phyloP scores from a whole-genome alignment of 768 basidiomycete species.

The Candolleomyces efflorescens region DNA sequence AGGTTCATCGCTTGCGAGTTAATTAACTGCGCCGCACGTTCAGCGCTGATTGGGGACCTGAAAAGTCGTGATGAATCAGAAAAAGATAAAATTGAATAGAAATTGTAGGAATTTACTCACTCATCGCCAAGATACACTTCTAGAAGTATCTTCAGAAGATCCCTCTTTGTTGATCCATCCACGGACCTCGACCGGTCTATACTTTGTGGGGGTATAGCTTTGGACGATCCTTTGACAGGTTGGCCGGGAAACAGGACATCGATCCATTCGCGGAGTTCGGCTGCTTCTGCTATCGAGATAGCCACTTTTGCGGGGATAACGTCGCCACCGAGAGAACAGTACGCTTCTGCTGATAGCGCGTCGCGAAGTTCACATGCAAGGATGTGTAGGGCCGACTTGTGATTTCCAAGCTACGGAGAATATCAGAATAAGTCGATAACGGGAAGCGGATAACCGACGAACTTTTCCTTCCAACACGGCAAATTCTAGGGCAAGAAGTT shows the following conservation, averaged over 20 bases:
- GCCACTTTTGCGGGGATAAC: conserved; percentile 63
- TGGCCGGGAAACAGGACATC: conserved; percentile 32
- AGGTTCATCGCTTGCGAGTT: conserved; percentile 79
- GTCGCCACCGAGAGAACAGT: conserved; percentile 77
- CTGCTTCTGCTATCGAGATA: conserved; percentile 44
- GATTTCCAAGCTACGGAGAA: conserved; percentile 35
- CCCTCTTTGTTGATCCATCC: conserved; percentile 46
- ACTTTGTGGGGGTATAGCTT: not conserved
- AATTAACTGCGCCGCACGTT: conserved; percentile 63
- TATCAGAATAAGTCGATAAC: not conserved
- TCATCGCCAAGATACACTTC: conserved; percentile 80
- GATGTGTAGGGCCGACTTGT: conserved; percentile 57
- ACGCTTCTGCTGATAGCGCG: conserved; percentile 74
- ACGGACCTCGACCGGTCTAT: conserved; percentile 29
- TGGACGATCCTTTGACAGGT: conserved; percentile 21
- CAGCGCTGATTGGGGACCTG: conserved; percentile 34
- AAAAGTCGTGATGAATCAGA: not conserved
- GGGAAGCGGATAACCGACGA: not conserved
- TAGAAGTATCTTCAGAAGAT: conserved; percentile 64
- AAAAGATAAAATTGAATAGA: not conserved
- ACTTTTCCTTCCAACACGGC: conserved; percentile 83
- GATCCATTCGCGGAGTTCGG: conserved; percentile 51
- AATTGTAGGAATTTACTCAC: conserved; percentile 38
- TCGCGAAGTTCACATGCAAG: conserved; percentile 74
- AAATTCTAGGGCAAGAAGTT: conserved; percentile 62